These are phyloP conservation scores for Barnettozyma sp. DNA, from an alignment of 805 yeast genomes.

Conservation along the genomic window DNA sequence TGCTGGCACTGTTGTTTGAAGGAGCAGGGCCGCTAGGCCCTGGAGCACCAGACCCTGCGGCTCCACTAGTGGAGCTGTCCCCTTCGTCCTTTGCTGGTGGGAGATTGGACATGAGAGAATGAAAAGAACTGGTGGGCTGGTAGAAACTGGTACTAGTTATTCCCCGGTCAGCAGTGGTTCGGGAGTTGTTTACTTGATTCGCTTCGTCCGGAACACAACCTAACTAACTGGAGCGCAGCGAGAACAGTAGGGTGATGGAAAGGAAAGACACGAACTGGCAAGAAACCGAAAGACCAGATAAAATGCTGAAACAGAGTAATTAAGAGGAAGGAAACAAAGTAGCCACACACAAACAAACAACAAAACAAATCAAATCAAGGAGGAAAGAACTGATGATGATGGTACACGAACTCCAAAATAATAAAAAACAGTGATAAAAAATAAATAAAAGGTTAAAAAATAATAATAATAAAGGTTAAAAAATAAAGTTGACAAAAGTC, in stretches of 20 bases:
- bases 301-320: background rate
- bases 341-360: no score
- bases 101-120: slow-evolving; percentile 1
- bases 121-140: background rate
- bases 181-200: no score
- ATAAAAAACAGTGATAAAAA: no score
- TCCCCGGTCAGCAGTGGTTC: no score
- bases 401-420: no score
- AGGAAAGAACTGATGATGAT: no score
- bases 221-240: background rate
- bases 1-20: background rate
- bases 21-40: background rate
- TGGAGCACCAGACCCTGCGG: background rate
- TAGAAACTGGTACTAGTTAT: no score
- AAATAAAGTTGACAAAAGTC: no score
- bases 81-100: slow-evolving; percentile 4
- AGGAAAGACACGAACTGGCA: background rate
- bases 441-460: no score
- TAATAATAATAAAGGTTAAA: no score
- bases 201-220: no score
- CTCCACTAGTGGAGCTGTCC: background rate
- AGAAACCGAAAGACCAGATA: background rate
- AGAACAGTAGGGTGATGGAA: background rate
- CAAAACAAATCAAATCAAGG: no score
- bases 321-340: background rate